Base-by-base conservation (phyloP, 2,329 filamentous ascomycete genomes). In the Beauveria australis region DNA sequence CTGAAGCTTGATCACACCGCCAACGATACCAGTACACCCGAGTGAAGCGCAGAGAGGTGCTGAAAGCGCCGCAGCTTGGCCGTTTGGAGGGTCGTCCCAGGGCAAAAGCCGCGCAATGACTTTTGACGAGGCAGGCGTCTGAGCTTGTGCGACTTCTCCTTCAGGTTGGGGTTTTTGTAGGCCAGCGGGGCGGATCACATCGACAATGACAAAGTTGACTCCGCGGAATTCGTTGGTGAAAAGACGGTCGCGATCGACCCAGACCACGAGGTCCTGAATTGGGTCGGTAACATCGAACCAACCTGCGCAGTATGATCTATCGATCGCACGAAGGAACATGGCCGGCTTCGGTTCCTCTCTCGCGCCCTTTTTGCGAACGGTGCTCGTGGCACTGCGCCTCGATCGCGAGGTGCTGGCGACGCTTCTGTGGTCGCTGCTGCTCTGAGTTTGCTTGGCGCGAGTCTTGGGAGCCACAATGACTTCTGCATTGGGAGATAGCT, bases 381-480 rank as follows among this genome's bases (percentile, higher is more conserved):
- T 89, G 70, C 91, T 95, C 22, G 86, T 81, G 67, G 89, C 94
- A 72, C 89, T 88, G 9, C 87, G 82, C 70, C 90, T 93, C 68
- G 87, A 91, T 66, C 88, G 87, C 49, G 91, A 91, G 2, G 88
- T 88, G 67, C 89, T 91, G 0, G 87, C 82, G 9, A 92, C 88
- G 70, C 92, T 97, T 62, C 88, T 82, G 69, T 83, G 91, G 66
- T 95, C 91, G 43, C 86, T 84, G n/a, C 79, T 83, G 62, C 76
- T 81, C 60, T 87, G 83, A 3, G 85, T 78, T 40, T 81, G 76
- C 71, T 90, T 92, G 47, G 89, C 81, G 60, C 93, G 84, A 28
- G 88, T 89, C 76, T 99, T 99, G 1, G 94, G 94, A 3, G 94
- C 94, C 63, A 99, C 94, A 65, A 97, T 96, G 54, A 99, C 92